Conservation (phyloP, 2,329 filamentous ascomycete genomes). For the Trichoderma gracile region DNA sequence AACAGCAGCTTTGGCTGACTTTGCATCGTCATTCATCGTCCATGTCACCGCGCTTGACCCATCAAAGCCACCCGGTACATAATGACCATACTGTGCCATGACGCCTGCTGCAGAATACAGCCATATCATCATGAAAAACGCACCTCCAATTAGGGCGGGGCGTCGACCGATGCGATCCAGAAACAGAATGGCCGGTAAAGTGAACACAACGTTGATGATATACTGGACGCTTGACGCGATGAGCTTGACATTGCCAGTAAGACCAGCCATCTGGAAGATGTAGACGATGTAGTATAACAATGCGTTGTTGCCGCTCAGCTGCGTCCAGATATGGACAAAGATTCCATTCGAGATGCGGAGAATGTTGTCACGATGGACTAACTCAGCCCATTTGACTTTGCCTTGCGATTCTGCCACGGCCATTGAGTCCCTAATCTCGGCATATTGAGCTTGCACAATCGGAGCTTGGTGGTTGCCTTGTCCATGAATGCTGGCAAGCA, state of each 20-base stretch:
- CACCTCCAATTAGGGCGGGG: constrained; percentile 1
- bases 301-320: constrained; percentile 15
- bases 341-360: constrained; percentile 12
- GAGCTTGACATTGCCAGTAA: constrained; percentile 10
- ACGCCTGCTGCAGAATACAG: not conserved
- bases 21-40: constrained; percentile 4
- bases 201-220: constrained; percentile 4
- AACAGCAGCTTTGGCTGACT: constrained; percentile 3
- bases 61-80: constrained; percentile 5
- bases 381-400: constrained; percentile 7
- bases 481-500: constrained; percentile 6
- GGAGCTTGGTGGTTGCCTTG: constrained; percentile 1
- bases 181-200: not conserved
- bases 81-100: constrained; percentile 12
- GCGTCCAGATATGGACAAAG: constrained; percentile 15
- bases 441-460: constrained; percentile 14
- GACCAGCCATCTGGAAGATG: constrained; percentile 17
- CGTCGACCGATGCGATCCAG: constrained; percentile 11
- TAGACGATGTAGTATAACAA: constrained; percentile 14
- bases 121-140: constrained; percentile 17
- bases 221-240: constrained; percentile 12
- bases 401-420: constrained; percentile 11
- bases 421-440: constrained; percentile 15
- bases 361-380: constrained; percentile 18
- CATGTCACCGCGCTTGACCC: not conserved